Conservation (phyloP, 306 rosid genomes). For the Acacia melanoxylon region DNA sequence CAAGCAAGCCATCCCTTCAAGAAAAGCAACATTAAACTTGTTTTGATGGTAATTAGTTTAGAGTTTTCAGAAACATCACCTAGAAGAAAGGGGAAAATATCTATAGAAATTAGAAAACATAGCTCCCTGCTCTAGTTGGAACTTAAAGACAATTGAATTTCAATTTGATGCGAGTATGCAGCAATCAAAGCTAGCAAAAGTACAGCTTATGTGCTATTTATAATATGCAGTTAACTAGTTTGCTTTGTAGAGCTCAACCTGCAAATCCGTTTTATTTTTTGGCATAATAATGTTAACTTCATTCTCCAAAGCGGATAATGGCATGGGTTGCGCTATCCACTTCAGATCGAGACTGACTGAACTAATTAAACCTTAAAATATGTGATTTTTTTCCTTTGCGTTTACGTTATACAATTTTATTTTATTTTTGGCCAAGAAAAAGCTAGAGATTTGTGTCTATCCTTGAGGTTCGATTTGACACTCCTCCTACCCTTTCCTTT, state of each 20-base stretch:
- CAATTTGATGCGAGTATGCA: background rate
- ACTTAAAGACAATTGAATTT: background rate
- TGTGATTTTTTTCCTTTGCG: background rate
- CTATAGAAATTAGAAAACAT: background rate
- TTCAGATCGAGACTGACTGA: conserved; percentile 6
- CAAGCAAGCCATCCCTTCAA: background rate
- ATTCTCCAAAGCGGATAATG: conserved; percentile 10
- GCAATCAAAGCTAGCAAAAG: background rate
- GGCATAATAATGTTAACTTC: conserved; percentile 5
- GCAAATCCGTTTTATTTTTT: background rate
- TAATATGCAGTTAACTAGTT: background rate
- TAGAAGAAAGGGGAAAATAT: background rate
- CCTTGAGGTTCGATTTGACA: conserved; percentile 24
- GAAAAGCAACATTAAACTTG: conserved; percentile 2
- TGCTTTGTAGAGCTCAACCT: background rate
- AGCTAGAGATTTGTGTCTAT: conserved; percentile 8
- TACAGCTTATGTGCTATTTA: background rate
- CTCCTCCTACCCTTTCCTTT: background rate
- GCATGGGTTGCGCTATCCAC: conserved; percentile 40
- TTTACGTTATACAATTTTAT: background rate
- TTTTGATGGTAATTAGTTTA: background rate
- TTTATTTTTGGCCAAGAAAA: background rate
- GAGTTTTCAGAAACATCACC: background rate
- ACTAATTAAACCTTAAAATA: background rate
- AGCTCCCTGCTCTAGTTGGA: background rate